Evolutionary conservation across 1,139 yeast species (phyloP), one percentile per base, ranked within the genome.

Genomic region (Yamadazyma siamensis): DNA sequence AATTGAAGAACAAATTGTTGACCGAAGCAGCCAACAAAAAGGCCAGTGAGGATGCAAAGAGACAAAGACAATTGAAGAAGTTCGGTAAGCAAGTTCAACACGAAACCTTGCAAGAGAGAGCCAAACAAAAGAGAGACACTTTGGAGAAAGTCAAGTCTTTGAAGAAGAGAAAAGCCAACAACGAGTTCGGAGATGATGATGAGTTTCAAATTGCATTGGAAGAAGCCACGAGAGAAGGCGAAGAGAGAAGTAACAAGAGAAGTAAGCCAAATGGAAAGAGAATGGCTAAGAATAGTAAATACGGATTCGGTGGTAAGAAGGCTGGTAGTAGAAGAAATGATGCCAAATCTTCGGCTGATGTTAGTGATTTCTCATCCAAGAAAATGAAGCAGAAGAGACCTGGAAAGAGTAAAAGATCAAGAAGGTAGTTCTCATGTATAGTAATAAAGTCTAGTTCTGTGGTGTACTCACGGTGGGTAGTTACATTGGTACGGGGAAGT

Each of bases 61-160:
- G 83, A 60, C 97, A 91, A 66, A 81, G 98, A 62, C 83, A 83
- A 44, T 77, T 91, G 59, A 91, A 89, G 80, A 91, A 91, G 69
- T 89, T 87, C 48, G 98, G 98, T 62, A 91, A 91, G 66, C 95
- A 89, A 67, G 97, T 89, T 24, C 97, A 89, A 67, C 77, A 85
- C 49, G 95, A 87, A 45, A 88, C 95, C 31, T 73, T 89, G 52
- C 96, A 88, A 64, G 88, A 86, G 49, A 84, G 97, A 64, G 95
- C 89, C 54, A 83, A 86, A 69, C 94, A 88, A 51, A 91, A 89
- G 82, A 79, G 77, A 54, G 96, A 87, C 27, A 80, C 96, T 13
- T 66, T 91, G 47, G 96, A 89, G 19, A 85, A 84, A 67, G 87
- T 91, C 59, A 88, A 88, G 61, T 74, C 85, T 17, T 74, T 91